Percentiles rank a stretch among this genome's conserved stretches.
These are phyloP conservation scores for Heterobasidion annosum DNA, from an alignment of 1,284 basidiomycete genomes.

Conservation along the genomic window DNA sequence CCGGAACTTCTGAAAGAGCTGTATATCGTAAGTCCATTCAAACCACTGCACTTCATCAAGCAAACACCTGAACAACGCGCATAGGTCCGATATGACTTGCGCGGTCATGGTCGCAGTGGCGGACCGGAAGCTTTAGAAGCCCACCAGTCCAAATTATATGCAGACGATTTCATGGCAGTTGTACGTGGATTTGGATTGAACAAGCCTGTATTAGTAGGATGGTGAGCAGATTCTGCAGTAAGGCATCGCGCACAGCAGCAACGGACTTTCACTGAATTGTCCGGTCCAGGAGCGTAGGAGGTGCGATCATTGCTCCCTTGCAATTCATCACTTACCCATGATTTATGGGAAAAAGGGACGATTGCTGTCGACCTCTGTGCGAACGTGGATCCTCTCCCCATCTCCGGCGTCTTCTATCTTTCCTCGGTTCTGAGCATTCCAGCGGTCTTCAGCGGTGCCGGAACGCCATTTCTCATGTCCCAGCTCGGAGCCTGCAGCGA, in stretches of 20 bases:
- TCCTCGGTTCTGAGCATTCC: background rate
- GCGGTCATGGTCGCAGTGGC: constrained; percentile 16
- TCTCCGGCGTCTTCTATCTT: background rate
- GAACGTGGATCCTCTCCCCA: background rate
- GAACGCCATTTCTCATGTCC: background rate
- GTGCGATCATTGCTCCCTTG: background rate
- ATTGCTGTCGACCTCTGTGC: background rate
- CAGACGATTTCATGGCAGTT: constrained; percentile 13
- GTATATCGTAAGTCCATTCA: constrained; percentile 12
- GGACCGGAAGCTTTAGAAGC: constrained; percentile 7
- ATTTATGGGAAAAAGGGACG: background rate
- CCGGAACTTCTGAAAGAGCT: constrained; percentile 5
- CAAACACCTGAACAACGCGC: background rate
- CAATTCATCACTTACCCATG: background rate
- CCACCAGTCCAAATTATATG: constrained; percentile 8
- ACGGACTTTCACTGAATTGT: too few species aligned
- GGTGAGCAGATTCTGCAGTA: constrained; percentile 5
- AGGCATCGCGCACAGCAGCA: too few species aligned
- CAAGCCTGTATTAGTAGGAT: constrained; percentile 9
- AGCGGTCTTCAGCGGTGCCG: background rate
- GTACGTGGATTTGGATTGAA: constrained; percentile 8
- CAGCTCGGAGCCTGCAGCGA: background rate
- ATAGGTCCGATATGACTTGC: constrained; percentile 14
- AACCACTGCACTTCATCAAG: background rate
- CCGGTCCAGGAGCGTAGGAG: background rate